Evolutionary conservation across 495 filamentous ascomycete species (phyloP).

Genomic region (Eremomyces bilateralis): DNA sequence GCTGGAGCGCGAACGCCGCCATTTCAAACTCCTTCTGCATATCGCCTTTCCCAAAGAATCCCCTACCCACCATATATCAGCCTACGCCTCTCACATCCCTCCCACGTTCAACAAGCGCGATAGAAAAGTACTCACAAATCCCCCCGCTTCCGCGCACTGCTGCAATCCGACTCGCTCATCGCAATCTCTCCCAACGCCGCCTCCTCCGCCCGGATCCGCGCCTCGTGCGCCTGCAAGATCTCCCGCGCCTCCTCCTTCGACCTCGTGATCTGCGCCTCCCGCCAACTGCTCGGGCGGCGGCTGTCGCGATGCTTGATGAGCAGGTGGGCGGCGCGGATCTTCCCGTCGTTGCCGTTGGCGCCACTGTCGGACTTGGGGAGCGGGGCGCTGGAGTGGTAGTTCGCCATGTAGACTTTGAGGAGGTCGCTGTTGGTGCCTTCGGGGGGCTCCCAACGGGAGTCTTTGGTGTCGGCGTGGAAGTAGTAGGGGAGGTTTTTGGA

Average conservation of each 20-base stretch:
- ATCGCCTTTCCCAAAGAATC: conserved; percentile 78
- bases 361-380: conserved; percentile 1
- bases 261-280: conserved; percentile 68
- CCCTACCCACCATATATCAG: conserved; percentile 24
- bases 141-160: conserved; percentile 77
- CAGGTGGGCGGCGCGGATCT: conserved; percentile 80
- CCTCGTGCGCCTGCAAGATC: conserved; percentile 52
- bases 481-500: conserved; percentile 97
- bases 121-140: conserved; percentile 42
- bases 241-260: conserved; percentile 65
- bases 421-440: conserved; percentile 65
- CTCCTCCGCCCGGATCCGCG: conserved; percentile 46
- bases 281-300: conserved; percentile 76
- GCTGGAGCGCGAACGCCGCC: conserved; percentile 67
- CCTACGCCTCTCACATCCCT: too few species aligned
- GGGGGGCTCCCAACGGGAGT: conserved; percentile 89
- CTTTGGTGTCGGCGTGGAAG: conserved; percentile 64
- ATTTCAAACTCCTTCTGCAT: conserved; percentile 99
- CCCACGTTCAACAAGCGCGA: too few species aligned
- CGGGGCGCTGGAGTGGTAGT: conserved; percentile 39
- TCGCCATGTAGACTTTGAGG: conserved; percentile 80
- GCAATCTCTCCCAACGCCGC: conserved; percentile 58
- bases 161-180: conserved; percentile 78
- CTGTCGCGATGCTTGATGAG: conserved; percentile 83
- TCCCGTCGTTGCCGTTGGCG: conserved; percentile 39